phyloP scores from a whole-genome alignment of 148 eudicot species.

The Oxyria digyna region DNA sequence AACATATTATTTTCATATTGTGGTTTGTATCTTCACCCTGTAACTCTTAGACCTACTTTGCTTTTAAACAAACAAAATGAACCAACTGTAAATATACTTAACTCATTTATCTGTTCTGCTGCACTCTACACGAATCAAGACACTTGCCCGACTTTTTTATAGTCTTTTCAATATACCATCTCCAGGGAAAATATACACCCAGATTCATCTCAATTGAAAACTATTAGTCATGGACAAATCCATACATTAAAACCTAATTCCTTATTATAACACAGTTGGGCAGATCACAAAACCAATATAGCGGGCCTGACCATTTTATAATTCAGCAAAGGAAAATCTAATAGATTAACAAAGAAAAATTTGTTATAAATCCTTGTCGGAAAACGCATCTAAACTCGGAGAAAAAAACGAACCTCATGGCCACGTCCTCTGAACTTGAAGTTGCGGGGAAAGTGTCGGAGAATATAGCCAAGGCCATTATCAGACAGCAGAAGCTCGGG shows the following conservation, averaged over 20 bases:
- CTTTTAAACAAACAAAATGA: neutral
- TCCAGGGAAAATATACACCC: neutral
- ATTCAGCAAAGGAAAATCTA: neutral
- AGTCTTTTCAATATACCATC: neutral
- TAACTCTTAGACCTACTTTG: neutral
- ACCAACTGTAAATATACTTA: neutral
- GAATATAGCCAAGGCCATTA: conserved; percentile 71
- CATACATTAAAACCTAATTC: neutral
- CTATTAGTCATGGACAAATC: neutral
- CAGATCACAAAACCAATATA: neutral
- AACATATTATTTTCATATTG: neutral
- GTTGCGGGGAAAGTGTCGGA: conserved; percentile 57
- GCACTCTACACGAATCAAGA: neutral
- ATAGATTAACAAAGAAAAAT: neutral
- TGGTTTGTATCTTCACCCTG: neutral
- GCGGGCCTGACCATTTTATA: neutral
- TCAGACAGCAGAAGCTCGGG: conserved; percentile 70
- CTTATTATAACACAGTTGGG: no score
- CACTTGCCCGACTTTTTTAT: neutral
- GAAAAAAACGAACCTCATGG: conserved; percentile 40
- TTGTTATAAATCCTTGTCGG: no score
- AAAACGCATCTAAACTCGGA: no score
- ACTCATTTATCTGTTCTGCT: neutral
- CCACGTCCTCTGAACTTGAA: conserved; percentile 77
- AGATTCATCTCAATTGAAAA: neutral